Conservation (phyloP, 306 rosid species). For the Quercus berberidifolia region DNA sequence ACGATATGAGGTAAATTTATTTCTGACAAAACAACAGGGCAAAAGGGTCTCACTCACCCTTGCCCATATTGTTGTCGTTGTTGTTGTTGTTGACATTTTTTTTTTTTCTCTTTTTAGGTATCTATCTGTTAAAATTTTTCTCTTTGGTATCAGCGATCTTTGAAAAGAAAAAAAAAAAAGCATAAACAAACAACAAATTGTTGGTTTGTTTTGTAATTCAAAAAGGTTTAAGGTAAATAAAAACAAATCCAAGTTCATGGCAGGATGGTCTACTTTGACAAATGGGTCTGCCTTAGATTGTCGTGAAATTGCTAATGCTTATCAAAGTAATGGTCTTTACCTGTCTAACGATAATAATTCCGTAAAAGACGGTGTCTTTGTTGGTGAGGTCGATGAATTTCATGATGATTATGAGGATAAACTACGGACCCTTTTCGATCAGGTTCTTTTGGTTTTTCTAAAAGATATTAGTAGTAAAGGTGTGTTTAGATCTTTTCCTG, state of each 20-base stretch:
- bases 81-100: slow-evolving; percentile 1
- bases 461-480: slow-evolving; percentile 43
- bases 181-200: background rate
- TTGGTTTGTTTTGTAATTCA: background rate
- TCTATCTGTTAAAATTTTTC: background rate
- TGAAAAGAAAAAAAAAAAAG: background rate
- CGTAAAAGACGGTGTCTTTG: slow-evolving; percentile 11
- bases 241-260: slow-evolving; percentile 56
- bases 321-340: slow-evolving; percentile 27
- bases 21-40: background rate
- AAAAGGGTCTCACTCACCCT: slow-evolving; percentile 20
- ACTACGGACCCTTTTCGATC: slow-evolving; percentile 46
- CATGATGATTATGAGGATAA: slow-evolving; percentile 24
- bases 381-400: slow-evolving; percentile 10
- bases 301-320: slow-evolving; percentile 29
- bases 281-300: slow-evolving; percentile 52
- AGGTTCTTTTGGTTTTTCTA: slow-evolving; percentile 40
- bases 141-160: slow-evolving; percentile 3
- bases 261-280: slow-evolving; percentile 47
- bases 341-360: background rate
- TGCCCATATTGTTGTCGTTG: background rate
- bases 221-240: background rate
- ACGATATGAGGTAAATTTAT: slow-evolving; percentile 33
- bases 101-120: slow-evolving; percentile 6
- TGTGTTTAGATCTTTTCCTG: slow-evolving; percentile 54